Percentiles rank a stretch among this genome's conserved stretches.
Evolutionary conservation across 352 stramenopile genomes (phyloP).

Genomic region (Bremia lactucae): DNA sequence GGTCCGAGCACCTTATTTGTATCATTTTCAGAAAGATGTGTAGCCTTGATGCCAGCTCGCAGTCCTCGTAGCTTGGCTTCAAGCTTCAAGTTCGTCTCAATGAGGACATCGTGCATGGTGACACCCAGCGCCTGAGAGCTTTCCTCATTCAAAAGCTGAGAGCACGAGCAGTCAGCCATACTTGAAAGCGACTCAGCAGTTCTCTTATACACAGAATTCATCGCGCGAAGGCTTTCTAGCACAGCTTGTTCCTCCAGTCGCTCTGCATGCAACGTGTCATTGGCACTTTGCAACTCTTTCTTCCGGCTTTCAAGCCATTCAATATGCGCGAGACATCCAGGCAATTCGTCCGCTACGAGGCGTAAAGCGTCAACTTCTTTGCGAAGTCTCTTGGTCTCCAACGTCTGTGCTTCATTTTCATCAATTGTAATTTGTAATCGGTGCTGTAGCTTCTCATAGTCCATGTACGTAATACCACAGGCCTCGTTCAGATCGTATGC

Average conservation of each 20-base stretch:
- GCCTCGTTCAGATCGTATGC: constrained; percentile 52
- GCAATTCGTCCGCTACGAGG: constrained; percentile 28
- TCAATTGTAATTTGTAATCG: constrained; percentile 28
- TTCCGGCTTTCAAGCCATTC: constrained; percentile 52
- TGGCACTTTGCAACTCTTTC: constrained; percentile 37
- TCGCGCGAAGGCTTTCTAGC: constrained; percentile 51
- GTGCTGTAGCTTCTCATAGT: constrained; percentile 43
- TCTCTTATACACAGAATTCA: constrained; percentile 67
- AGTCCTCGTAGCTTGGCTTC: constrained; percentile 33
- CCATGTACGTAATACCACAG: constrained; percentile 38
- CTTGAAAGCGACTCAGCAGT: constrained; percentile 49
- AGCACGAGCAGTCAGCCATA: constrained; percentile 17
- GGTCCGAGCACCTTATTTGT: constrained; percentile 16
- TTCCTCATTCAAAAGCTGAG: constrained; percentile 11
- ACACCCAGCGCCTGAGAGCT: constrained; percentile 18
- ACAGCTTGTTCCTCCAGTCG: constrained; percentile 50
- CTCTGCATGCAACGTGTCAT: constrained; percentile 51
- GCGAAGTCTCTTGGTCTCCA: constrained; percentile 45
- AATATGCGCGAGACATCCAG: constrained; percentile 29
- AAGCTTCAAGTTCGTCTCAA: constrained; percentile 46
- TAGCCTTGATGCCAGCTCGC: constrained; percentile 20
- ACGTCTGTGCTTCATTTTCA: constrained; percentile 30
- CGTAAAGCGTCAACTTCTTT: constrained; percentile 42
- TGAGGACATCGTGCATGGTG: constrained; percentile 38
- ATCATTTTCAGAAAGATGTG: constrained; percentile 12